A percentile compares a stretch with the other conserved stretches of the same genome.
Evolutionary conservation across 23 red algal species (phyloP).

Genomic region (Gracilaria gracilis): DNA sequence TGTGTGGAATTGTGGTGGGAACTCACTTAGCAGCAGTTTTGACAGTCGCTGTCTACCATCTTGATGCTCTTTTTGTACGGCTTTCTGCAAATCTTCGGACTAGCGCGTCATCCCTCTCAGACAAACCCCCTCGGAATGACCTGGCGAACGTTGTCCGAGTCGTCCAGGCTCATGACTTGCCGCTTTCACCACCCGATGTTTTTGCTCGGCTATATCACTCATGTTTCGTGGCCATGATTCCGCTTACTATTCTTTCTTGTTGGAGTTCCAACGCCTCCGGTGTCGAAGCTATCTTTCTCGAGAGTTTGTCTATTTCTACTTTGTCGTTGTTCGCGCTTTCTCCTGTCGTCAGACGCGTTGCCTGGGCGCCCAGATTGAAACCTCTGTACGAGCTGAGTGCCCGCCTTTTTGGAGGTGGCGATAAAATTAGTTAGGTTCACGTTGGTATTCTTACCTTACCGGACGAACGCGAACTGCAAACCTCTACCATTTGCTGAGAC

Average conservation of each 20-base stretch:
- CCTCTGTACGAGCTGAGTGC: too few relatives aligned
- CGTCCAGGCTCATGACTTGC: background rate
- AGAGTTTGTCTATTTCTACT: slow-evolving; percentile 5
- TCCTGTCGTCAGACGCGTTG: background rate
- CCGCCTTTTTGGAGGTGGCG: too few relatives aligned
- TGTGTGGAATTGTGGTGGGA: background rate
- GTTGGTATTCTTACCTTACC: too few relatives aligned
- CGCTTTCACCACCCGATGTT: slow-evolving; percentile 14
- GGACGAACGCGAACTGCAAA: too few relatives aligned
- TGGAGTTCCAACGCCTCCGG: background rate
- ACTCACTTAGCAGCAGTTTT: background rate
- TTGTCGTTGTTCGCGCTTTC: slow-evolving; percentile 26
- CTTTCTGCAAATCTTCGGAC: background rate
- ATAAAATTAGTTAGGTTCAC: too few relatives aligned
- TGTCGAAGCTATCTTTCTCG: background rate
- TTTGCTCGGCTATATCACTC: background rate
- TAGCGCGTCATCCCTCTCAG: background rate
- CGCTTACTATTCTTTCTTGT: slow-evolving; percentile 17
- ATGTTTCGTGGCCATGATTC: background rate
- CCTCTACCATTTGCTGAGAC: too few relatives aligned
- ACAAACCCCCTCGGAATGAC: background rate
- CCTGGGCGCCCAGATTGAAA: background rate
- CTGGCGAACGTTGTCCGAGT: background rate
- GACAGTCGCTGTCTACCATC: background rate
- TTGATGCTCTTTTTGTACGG: background rate